A percentile compares a stretch with the other conserved stretches of the same genome.
These are phyloP conservation scores for Trichophyton mentagrophytes DNA, from an alignment of 2,329 filamentous ascomycete species.

Conservation along the genomic window DNA sequence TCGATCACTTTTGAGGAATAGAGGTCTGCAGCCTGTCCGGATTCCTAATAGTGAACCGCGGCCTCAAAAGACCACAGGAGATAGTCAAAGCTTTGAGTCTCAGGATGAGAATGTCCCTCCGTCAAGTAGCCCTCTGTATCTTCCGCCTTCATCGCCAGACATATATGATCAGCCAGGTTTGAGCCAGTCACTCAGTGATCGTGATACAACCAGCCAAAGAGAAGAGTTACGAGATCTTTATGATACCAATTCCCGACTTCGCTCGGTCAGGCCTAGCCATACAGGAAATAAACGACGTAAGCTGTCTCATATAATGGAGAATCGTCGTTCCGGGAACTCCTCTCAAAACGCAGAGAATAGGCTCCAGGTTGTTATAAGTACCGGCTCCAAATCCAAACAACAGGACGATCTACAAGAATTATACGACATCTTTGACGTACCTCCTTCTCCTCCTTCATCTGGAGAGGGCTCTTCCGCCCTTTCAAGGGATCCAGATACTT, in stretches of 20 bases:
- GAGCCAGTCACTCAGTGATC: background rate
- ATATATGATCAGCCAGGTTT: background rate
- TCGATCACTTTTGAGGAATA: constrained; percentile 26
- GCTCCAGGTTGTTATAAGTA: background rate
- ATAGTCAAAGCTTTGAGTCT: constrained; percentile 24
- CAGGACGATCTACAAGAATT: background rate
- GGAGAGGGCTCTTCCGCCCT: constrained; percentile 20
- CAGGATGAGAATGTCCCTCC: constrained; percentile 22
- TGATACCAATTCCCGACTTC: background rate
- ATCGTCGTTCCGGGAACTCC: background rate
- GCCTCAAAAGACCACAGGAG: constrained; percentile 14
- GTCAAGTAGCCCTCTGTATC: constrained; percentile 24
- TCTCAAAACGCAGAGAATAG: background rate
- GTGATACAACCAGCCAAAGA: background rate
- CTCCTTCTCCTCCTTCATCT: constrained; percentile 31
- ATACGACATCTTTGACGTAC: constrained; percentile 22
- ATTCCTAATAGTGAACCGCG: constrained; percentile 15
- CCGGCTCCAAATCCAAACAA: background rate
- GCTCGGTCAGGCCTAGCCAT: background rate
- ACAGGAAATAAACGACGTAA: background rate
- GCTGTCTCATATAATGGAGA: background rate
- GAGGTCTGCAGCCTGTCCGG: constrained; percentile 34
- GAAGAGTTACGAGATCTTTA: background rate
- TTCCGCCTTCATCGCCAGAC: constrained; percentile 19
- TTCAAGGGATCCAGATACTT: constrained; percentile 17